phyloP scores from a whole-genome alignment of 441 rosid genomes.

The Jatropha podagrica region DNA sequence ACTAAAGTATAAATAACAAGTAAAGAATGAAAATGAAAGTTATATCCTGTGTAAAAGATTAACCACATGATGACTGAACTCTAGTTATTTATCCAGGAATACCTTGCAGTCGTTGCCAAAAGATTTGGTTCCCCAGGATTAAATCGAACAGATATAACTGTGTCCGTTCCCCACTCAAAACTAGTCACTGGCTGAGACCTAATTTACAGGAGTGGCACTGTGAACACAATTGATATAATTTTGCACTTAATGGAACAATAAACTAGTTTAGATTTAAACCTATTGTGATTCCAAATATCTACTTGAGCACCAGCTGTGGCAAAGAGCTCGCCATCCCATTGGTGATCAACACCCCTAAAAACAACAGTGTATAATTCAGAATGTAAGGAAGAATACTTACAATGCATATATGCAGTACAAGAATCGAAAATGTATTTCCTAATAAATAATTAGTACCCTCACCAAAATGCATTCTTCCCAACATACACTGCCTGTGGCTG shows the following conservation, averaged over 20 bases:
- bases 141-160: conserved; percentile 82
- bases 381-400: not conserved
- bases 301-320: conserved; percentile 95
- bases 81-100: conserved; percentile 18
- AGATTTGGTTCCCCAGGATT: conserved; percentile 92
- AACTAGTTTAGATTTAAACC: conserved; percentile 43
- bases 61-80: not conserved
- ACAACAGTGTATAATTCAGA: not conserved
- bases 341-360: conserved; percentile 93
- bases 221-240: conserved; percentile 16
- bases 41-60: not conserved
- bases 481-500: conserved; percentile 75
- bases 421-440: conserved; percentile 11
- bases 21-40: not conserved
- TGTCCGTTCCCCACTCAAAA: conserved; percentile 84
- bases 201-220: conserved; percentile 18
- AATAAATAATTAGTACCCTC: conserved; percentile 21
- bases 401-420: not conserved
- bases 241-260: not conserved
- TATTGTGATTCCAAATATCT: conserved; percentile 95
- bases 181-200: conserved; percentile 90
- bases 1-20: not conserved
- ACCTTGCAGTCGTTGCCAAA: conserved; percentile 85
- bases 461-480: conserved; percentile 90
- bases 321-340: conserved; percentile 84